Evolutionary conservation across 805 yeast species (phyloP).

Genomic region (Candida silvicultrix): DNA sequence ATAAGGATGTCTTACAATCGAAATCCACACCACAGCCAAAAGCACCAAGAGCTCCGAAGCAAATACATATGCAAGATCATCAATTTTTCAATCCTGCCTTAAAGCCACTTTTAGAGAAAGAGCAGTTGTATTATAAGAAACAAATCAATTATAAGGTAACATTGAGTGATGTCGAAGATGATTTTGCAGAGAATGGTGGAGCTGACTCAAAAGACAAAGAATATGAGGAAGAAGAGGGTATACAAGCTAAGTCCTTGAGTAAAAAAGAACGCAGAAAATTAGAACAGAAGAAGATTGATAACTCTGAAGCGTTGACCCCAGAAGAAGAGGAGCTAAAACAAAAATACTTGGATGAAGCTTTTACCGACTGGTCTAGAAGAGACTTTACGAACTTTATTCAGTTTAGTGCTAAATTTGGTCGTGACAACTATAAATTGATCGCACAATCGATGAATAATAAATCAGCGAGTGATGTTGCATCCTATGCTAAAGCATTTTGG

Average conservation of each 20-base stretch:
- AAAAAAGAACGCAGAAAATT: slow-evolving; percentile 15
- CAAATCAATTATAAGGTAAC: slow-evolving; percentile 54
- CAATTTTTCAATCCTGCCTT: slow-evolving; percentile 63
- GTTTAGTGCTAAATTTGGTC: slow-evolving; percentile 62
- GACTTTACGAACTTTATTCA: slow-evolving; percentile 71
- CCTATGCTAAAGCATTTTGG: slow-evolving; percentile 63
- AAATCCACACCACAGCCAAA: slow-evolving; percentile 36
- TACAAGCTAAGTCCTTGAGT: slow-evolving; percentile 1
- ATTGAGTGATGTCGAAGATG: slow-evolving; percentile 53
- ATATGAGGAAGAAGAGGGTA: slow-evolving; percentile 9
- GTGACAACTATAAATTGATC: slow-evolving; percentile 42
- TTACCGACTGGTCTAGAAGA: slow-evolving; percentile 64
- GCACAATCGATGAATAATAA: slow-evolving; percentile 52
- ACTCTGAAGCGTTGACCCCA: slow-evolving; percentile 52
- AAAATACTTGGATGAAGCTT: slow-evolving; percentile 47
- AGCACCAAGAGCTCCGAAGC: slow-evolving; percentile 55
- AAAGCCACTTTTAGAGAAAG: slow-evolving; percentile 49
- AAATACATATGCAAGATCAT: slow-evolving; percentile 59
- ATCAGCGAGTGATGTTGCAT: slow-evolving; percentile 49
- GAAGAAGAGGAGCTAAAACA: slow-evolving; percentile 55
- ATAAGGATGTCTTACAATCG: slow-evolving; percentile 54
- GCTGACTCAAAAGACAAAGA: slow-evolving; percentile 10
- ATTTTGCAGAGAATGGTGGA: slow-evolving; percentile 25
- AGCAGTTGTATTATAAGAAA: slow-evolving; percentile 57
- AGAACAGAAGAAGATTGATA: slow-evolving; percentile 50